Conservation (phyloP, 2,329 filamentous ascomycete genomes). For the Chaetomium olivaceum region DNA sequence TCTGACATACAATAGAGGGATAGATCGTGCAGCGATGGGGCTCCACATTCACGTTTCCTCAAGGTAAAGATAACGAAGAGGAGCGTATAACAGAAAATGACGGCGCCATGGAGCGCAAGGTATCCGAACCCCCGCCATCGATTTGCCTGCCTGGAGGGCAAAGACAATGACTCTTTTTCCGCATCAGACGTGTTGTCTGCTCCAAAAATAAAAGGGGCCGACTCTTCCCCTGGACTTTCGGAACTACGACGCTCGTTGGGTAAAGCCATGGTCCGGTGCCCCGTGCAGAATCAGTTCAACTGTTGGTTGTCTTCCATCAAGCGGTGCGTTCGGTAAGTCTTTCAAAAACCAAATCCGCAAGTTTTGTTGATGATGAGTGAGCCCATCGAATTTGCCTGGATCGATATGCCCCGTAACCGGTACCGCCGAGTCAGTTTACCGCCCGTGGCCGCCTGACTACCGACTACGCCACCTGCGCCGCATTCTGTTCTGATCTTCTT, state of each 20-base stretch:
- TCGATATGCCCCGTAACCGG: neutral
- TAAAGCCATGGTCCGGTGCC: neutral
- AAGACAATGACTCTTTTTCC: neutral
- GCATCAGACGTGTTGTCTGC: neutral
- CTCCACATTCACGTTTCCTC: neutral
- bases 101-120: neutral
- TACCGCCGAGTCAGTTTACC: neutral
- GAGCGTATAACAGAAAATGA: neutral
- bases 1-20: neutral
- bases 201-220: neutral
- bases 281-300: neutral
- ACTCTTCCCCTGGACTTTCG: neutral
- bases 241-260: neutral
- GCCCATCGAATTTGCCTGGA: neutral
- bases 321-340: neutral
- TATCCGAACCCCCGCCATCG: neutral
- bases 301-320: neutral
- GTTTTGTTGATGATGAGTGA: neutral
- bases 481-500: neutral
- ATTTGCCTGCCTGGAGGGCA: neutral
- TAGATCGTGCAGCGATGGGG: neutral
- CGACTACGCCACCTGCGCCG: neutral
- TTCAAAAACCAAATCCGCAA: neutral
- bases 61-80: neutral
- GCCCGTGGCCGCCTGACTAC: neutral